Percentiles rank a stretch among this genome's conserved stretches.
Evolutionary conservation across 1,284 basidiomycete genomes (phyloP).

Genomic region (Cystobasidiaceae sp.): DNA sequence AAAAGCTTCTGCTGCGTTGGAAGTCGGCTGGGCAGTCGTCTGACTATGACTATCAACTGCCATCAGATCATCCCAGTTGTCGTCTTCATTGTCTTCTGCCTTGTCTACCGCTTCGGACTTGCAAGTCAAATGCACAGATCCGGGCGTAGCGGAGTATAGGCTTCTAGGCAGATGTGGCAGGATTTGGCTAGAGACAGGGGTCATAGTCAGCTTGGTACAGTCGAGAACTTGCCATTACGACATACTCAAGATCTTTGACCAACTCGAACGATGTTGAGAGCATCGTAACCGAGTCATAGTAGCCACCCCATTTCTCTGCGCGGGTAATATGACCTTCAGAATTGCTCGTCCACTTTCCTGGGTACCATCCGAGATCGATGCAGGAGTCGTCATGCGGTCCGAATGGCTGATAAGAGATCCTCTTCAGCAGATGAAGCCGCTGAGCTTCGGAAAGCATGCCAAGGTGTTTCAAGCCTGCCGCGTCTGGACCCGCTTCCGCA

Average conservation of each 20-base stretch:
- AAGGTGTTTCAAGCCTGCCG: neutral
- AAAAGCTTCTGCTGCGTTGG: conserved; percentile 51
- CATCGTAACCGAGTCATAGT: conserved; percentile 29
- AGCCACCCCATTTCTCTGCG: conserved; percentile 35
- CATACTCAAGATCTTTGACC: conserved; percentile 50
- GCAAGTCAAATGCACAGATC: neutral
- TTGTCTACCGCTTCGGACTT: neutral
- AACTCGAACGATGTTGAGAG: conserved; percentile 49
- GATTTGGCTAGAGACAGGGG: conserved; percentile 1
- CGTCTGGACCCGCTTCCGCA: neutral
- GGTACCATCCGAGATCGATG: conserved; percentile 70
- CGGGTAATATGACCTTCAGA: neutral
- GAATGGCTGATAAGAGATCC: conserved; percentile 29
- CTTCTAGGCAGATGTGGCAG: conserved; percentile 30
- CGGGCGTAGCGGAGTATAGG: conserved; percentile 21
- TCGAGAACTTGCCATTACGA: neutral
- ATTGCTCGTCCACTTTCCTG: conserved; percentile 52
- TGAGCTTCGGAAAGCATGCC: neutral
- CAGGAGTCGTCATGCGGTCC: conserved; percentile 67
- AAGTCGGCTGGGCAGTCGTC: conserved; percentile 45
- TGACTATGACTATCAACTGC: neutral
- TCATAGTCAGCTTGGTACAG: neutral
- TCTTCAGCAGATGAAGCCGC: conserved; percentile 1
- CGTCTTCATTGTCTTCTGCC: conserved; percentile 34
- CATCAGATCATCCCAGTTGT: conserved; percentile 49